These are phyloP conservation scores for Fraxinus xanthoxyloides DNA, from an alignment of 305 asterid genomes.

Conservation along the genomic window DNA sequence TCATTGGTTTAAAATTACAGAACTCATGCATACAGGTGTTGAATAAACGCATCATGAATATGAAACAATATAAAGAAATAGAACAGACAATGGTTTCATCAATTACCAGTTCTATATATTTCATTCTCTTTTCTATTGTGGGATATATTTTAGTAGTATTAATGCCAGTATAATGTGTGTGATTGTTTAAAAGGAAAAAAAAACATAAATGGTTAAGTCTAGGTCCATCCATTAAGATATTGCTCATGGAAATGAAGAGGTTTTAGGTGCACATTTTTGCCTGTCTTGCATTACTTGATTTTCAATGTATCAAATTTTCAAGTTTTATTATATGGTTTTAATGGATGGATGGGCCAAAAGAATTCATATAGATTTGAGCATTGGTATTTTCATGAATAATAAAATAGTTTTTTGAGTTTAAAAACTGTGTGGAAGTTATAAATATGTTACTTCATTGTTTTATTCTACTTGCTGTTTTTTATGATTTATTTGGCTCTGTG, in stretches of 20 bases:
- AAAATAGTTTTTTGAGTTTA: not conserved
- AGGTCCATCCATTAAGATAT: not conserved
- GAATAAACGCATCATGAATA: slow-evolving; percentile 9
- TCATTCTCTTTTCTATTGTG: not conserved
- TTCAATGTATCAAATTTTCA: slow-evolving; percentile 3
- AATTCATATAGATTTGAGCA: slow-evolving; percentile 8
- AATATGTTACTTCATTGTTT: not conserved
- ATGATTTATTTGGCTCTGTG: not conserved
- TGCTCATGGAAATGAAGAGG: not conserved
- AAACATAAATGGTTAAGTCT: not conserved
- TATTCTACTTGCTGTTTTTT: not conserved
- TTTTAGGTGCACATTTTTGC: slow-evolving; percentile 18
- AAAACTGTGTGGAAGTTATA: not conserved
- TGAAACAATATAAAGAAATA: slow-evolving; percentile 18
- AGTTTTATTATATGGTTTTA: slow-evolving; percentile 17
- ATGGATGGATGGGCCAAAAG: slow-evolving; percentile 6
- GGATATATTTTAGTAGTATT: not conserved
- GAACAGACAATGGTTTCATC: not conserved
- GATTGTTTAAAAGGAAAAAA: not conserved
- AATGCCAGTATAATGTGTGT: not conserved
- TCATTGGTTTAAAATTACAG: slow-evolving; percentile 37
- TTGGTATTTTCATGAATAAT: not conserved
- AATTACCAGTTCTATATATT: slow-evolving; percentile 2
- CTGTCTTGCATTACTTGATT: slow-evolving; percentile 15
- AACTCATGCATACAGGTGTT: slow-evolving; percentile 31